These are phyloP conservation scores for Seminavis robusta DNA, from an alignment of 108 stramenopile genomes.

Conservation along the genomic window DNA sequence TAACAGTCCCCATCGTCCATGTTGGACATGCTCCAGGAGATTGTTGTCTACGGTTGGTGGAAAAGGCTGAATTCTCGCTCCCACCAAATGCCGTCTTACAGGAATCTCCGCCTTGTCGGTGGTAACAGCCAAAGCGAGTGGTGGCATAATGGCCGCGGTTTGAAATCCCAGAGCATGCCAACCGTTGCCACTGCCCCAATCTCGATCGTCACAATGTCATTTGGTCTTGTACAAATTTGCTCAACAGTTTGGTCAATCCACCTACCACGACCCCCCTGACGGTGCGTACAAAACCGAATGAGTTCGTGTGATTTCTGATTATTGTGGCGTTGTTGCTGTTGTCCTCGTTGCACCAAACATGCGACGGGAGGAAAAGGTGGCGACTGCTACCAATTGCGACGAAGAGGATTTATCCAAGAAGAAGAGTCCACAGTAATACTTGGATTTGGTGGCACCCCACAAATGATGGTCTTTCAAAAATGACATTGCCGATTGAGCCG, in stretches of 20 bases:
- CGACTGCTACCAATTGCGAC: slow-evolving; percentile 58
- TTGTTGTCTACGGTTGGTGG: too few species aligned
- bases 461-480: slow-evolving; percentile 66
- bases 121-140: slow-evolving; percentile 47
- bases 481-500: slow-evolving; percentile 24
- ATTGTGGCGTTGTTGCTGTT: too few species aligned
- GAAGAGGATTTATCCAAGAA: slow-evolving; percentile 13
- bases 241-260: slow-evolving; percentile 54
- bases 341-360: slow-evolving; percentile 24
- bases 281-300: slow-evolving; percentile 54
- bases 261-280: slow-evolving; percentile 50
- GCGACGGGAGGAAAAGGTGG: slow-evolving; percentile 52
- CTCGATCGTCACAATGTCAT: slow-evolving; percentile 80
- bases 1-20: too few species aligned
- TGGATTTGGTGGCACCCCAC: slow-evolving; percentile 57
- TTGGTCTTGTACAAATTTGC: slow-evolving; percentile 45
- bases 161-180: slow-evolving; percentile 51
- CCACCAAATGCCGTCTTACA: slow-evolving; percentile 3
- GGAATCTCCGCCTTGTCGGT: neutral
- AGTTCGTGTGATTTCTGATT: slow-evolving; percentile 51
- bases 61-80: slow-evolving; percentile 20
- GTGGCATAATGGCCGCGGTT: slow-evolving; percentile 44
- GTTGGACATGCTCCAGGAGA: too few species aligned
- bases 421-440: slow-evolving; percentile 59
- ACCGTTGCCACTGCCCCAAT: slow-evolving; percentile 55